Base-by-base conservation (phyloP, 305 asterid species). In the Monarda citriodora region DNA sequence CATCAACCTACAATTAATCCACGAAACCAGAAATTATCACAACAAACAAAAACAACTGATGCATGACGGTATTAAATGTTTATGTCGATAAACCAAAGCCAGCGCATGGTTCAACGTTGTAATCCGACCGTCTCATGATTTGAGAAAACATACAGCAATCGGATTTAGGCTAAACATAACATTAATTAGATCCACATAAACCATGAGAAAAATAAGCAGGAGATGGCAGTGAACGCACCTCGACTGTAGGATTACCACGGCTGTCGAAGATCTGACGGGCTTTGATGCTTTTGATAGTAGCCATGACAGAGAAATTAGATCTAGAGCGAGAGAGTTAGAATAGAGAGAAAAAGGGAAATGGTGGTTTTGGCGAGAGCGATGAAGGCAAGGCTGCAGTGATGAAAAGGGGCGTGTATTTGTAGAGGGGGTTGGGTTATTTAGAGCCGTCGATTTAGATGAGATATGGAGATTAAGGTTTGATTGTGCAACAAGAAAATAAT, bases 191-290 rank as follows among this genome's bases (percentile, higher is more conserved):
- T 59, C 63, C 53, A 29, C 10, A 21, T 9, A 20, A 13, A 40
- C 9, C 50, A 36, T 0, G 7, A 2, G 21, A 12, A 13, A 14
- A 60, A 38, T 22, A 52, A 45, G 34, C 51, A 45, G 63, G 20
- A 52, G 57, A 45, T 25, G 57, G 37, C 6, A 32, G 57, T 53
- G 48, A 37, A 64, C 74, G 53, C 40, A 90, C 97, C 97, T 90
- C 97, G 52, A 90, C 96, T 1, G 96, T 87, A 2, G 97, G 97
- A 60, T 90, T 90, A 17, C 97, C 97, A 62, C 97, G 91, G 76
- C 97, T 87, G 86, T 90, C 96, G 80, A 90, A 87, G 93, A 85
- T 87, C 87, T 90, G 96, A 52, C 97, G 95, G 45, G 97, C 93
- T 64, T 83, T 78, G 36, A 87, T 71, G 67, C 58, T 25, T 60